Conservation (phyloP, 2,329 filamentous ascomycete species). For the Seiridium cupressi region DNA sequence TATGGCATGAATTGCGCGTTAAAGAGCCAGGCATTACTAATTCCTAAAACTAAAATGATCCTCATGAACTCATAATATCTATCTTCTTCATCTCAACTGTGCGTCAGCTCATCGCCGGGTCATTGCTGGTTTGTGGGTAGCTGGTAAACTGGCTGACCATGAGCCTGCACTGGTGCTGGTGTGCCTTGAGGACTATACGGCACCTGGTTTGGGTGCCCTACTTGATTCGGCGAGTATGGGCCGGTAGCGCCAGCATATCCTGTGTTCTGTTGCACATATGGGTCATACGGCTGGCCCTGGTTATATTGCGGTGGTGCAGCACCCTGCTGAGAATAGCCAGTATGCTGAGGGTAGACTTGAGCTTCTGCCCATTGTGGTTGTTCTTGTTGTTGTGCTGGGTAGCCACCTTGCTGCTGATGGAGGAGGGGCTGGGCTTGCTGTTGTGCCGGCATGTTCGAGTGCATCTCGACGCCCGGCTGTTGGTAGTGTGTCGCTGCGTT, state of each 20-base stretch:
- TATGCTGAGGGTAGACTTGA: conserved; percentile 2
- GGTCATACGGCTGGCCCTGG: conserved; percentile 6
- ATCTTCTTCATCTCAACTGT: background rate
- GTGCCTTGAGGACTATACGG: conserved; percentile 16
- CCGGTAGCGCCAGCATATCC: conserved; percentile 16
- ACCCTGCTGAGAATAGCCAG: background rate
- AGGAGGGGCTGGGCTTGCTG: conserved; percentile 17
- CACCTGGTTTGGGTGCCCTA: background rate
- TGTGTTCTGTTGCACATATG: conserved; percentile 11
- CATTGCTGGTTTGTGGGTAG: conserved; percentile 7
- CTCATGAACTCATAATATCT: too few species aligned
- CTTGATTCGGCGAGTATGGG: conserved; percentile 15
- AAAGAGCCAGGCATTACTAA: too few species aligned
- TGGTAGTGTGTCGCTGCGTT: background rate
- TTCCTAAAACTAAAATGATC: too few species aligned
- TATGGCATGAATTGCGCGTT: too few species aligned
- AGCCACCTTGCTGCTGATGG: conserved; percentile 14
- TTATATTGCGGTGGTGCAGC: background rate
- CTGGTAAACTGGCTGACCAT: conserved; percentile 10
- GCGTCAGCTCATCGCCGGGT: background rate
- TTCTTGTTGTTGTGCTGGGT: conserved; percentile 8
- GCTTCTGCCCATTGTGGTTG: conserved; percentile 10
- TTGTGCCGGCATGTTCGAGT: conserved; percentile 5
- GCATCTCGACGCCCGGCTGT: conserved; percentile 8
- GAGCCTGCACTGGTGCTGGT: conserved; percentile 13